Evolutionary conservation across 352 stramenopile species (phyloP).

Genomic region (Globisporangium polare): DNA sequence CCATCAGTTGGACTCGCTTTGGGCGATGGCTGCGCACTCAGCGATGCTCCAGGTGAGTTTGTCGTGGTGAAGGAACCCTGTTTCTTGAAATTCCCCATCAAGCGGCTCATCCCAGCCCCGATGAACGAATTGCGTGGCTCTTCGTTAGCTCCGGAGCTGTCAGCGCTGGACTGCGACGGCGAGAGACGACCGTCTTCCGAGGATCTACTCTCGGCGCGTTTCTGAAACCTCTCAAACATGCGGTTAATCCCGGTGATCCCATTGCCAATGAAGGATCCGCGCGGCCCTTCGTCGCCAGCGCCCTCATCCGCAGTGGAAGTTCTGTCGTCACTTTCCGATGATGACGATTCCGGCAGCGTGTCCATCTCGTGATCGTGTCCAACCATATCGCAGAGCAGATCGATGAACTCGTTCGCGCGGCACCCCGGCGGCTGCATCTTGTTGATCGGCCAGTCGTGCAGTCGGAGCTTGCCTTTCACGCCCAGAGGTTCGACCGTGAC

Average conservation of each 20-base stretch:
- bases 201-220: neutral
- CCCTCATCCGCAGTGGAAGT: neutral
- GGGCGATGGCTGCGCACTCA: constrained; percentile 6
- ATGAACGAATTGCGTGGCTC: constrained; percentile 13
- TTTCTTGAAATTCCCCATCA: constrained; percentile 22
- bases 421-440: constrained; percentile 73
- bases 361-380: constrained; percentile 51
- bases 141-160: constrained; percentile 14
- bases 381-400: constrained; percentile 68
- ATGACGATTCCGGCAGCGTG: neutral
- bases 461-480: constrained; percentile 61
- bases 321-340: neutral
- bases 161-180: constrained; percentile 6
- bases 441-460: constrained; percentile 81
- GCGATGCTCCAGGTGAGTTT: neutral
- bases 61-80: constrained; percentile 5
- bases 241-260: neutral
- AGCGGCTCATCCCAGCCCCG: neutral
- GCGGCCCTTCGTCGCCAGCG: neutral
- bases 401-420: constrained; percentile 64
- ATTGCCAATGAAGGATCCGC: constrained; percentile 1
- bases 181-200: constrained; percentile 6
- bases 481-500: constrained; percentile 56
- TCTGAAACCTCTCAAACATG: constrained; percentile 8
- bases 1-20: neutral